Evolutionary conservation across 2,329 filamentous ascomycete species (phyloP).

Genomic region (Ramichloridium luteum): DNA sequence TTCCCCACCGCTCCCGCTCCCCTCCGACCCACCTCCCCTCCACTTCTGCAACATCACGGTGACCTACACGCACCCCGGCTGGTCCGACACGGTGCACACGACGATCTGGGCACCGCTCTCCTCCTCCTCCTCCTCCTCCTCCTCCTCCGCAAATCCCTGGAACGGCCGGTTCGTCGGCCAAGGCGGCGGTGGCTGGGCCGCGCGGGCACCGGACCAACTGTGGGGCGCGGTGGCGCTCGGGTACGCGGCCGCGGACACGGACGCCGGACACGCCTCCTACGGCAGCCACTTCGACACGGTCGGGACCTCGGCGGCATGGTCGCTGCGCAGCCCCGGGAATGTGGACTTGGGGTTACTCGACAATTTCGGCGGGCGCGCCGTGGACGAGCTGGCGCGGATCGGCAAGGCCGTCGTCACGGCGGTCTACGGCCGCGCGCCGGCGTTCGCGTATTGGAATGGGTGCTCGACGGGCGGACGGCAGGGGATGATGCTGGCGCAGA

Average conservation of each 20-base stretch:
- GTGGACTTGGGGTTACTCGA: conserved; percentile 24
- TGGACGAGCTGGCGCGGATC: conserved; percentile 26
- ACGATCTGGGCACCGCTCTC: conserved; percentile 21
- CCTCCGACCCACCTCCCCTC: conserved; percentile 2
- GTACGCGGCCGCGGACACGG: conserved; percentile 18
- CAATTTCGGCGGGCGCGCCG: conserved; percentile 24
- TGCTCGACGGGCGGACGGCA: conserved; percentile 30
- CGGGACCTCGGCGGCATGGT: conserved; percentile 15
- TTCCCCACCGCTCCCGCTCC: neutral
- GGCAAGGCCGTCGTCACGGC: conserved; percentile 20
- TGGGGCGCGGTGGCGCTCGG: conserved; percentile 12
- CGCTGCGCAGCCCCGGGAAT: conserved; percentile 20
- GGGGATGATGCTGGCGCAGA: conserved; percentile 27
- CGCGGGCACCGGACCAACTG: conserved; percentile 4
- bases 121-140: conserved; percentile 24
- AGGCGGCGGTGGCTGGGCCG: conserved; percentile 29
- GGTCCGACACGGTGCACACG: conserved; percentile 19
- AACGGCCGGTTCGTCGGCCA: conserved; percentile 27
- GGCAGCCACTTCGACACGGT: conserved; percentile 8
- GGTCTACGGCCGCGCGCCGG: conserved; percentile 23
- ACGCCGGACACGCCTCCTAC: conserved; percentile 14
- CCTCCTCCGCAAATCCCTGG: conserved; percentile 14
- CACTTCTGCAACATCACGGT: conserved; percentile 27
- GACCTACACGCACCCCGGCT: conserved; percentile 26
- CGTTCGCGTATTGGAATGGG: conserved; percentile 29